Base-by-base conservation (phyloP, 768 basidiomycete genomes). In the Sutorius australiensis region DNA sequence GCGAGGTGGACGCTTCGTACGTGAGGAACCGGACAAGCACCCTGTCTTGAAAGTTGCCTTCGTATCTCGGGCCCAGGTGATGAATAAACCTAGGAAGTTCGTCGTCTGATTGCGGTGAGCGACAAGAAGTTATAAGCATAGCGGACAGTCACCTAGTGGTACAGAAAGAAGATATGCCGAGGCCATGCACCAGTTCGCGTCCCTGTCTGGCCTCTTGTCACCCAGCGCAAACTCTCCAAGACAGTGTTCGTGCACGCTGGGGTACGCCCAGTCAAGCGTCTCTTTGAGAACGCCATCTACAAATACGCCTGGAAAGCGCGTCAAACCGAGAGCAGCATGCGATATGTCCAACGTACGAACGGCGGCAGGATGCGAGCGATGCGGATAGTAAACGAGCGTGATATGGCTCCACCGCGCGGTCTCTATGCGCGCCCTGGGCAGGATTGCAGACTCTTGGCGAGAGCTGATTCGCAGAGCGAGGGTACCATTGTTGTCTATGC, bases 1-100 rank as follows among this genome's bases (percentile, higher is more conserved):
- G 75, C 0, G 89, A 89, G 0, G 91, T 90, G 5, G 86, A 82
- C 0, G 88, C 87, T 58, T 91, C 87, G 66, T 93, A 94, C 0
- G 91, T 94, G 44, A 93, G 72, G 65, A 92, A 92, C 41, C 80
- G 84, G 57, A 83, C 73, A 33, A 92, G 76, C 3, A 78, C 65
- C 9, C 76, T 77, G 44, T 90, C 87, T 64, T 91, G 90, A 67
- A 92, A 90, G 40, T 82, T 83, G 19, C 82, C 84, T 1, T 75
- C 74, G 54, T 93, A 93, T 40, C 85, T 80, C 9, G 91, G 91
- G 5, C 90, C 87, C 11, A 94, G 80, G 60, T 91, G 87, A 61
- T 92, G 86, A 33, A 91, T 78, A 41, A 93, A 77, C 14, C 87
- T 79, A 6, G 84, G 82, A 5, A 90, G 65, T 54, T 89, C 87